Conservation (phyloP, 1,284 basidiomycete species). For the Cystobasidium slooffiae region DNA sequence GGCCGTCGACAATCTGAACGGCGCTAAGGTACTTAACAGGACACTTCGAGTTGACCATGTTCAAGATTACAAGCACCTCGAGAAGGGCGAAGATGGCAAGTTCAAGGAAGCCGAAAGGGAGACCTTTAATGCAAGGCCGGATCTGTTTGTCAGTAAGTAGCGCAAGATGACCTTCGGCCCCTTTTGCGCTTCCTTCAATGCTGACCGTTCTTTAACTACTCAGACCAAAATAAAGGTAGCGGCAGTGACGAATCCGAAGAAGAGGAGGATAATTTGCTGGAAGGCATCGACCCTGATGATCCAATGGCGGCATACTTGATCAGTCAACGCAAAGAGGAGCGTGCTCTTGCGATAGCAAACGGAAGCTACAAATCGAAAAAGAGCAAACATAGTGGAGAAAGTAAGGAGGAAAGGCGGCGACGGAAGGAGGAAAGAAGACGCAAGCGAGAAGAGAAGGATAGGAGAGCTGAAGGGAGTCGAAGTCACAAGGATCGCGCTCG, state of each 20-base stretch:
- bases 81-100: slow-evolving; percentile 79
- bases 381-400: slow-evolving; percentile 50
- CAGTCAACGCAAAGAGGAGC: slow-evolving; percentile 50
- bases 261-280: slow-evolving; percentile 68
- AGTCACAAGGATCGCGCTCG: not conserved
- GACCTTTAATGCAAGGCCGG: slow-evolving; percentile 80
- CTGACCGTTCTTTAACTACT: not conserved
- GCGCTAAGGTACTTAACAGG: slow-evolving; percentile 75
- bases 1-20: slow-evolving; percentile 98
- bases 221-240: slow-evolving; percentile 43
- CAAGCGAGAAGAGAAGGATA: slow-evolving; percentile 40
- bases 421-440: slow-evolving; percentile 45
- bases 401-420: slow-evolving; percentile 50
- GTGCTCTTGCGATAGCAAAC: slow-evolving; percentile 43
- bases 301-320: slow-evolving; percentile 87
- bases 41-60: slow-evolving; percentile 77
- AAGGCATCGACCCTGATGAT: slow-evolving; percentile 88
- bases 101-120: slow-evolving; percentile 83
- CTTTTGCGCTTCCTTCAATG: slow-evolving; percentile 4
- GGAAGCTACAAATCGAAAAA: slow-evolving; percentile 44
- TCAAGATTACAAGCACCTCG: slow-evolving; percentile 87
- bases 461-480: not conserved
- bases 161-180: not conserved
- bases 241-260: slow-evolving; percentile 61
- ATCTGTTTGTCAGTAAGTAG: slow-evolving; percentile 60